Percentiles rank a stretch among this genome's conserved stretches.
These are phyloP conservation scores for apple (Malus domestica) DNA, from an alignment of 306 rosid species.

Conservation along the genomic window ASM211411v1 NC_041803.1:14737001-14737500, in stretches of 20 bases:
- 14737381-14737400: conserved; percentile 82
- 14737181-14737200: conserved; percentile 87
- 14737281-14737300: conserved; percentile 6
- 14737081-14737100: not conserved
- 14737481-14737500: not conserved
- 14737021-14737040: not conserved
- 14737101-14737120: conserved; percentile 36
- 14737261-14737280: conserved; percentile 96
- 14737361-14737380: conserved; percentile 23
- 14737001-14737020: not conserved
- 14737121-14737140: conserved; percentile 72
- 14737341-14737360: not conserved
- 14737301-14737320: not conserved
- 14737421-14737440: conserved; percentile 88
- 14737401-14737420: conserved; percentile 80
- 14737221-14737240: conserved; percentile 69
- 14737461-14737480: not conserved
- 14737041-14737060: not conserved
- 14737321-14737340: not conserved
- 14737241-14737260: conserved; percentile 79
- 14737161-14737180: conserved; percentile 98
- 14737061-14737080: not conserved
- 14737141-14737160: conserved; percentile 88
- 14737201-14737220: conserved; percentile 92
- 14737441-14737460: conserved; percentile 89